phyloP scores from a whole-genome alignment of 225 moss, liverwort and hornwort genomes.

The Polytrichum formosum region DNA sequence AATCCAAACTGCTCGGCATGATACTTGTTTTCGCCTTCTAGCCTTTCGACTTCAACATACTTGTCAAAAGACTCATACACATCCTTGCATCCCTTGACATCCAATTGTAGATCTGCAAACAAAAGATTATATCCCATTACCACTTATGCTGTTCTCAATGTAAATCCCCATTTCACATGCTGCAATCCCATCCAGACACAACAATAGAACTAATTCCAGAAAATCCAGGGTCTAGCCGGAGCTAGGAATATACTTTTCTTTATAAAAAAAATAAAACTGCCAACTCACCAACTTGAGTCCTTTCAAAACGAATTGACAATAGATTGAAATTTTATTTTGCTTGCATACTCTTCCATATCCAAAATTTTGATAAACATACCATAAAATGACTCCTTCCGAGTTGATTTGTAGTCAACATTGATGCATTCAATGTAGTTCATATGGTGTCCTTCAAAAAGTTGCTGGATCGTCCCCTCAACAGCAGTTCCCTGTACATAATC shows the following conservation, averaged over 20 bases:
- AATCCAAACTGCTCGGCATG: constrained; percentile 84
- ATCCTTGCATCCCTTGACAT: constrained; percentile 98
- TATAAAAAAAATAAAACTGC: no score
- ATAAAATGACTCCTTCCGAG: constrained; percentile 96
- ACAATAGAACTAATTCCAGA: no score
- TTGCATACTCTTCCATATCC: no score
- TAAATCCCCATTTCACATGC: no score
- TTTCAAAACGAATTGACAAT: no score
- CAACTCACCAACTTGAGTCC: no score
- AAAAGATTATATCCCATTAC: not conserved
- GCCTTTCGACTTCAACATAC: constrained; percentile 95
- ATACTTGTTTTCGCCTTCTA: constrained; percentile 96
- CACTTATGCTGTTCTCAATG: no score
- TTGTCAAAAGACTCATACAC: constrained; percentile 99
- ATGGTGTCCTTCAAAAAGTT: constrained; percentile 97
- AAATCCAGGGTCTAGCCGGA: no score
- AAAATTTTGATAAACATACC: constrained; percentile 34
- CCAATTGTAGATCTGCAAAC: constrained; percentile 83
- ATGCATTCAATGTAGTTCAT: constrained; percentile 99
- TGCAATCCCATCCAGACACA: no score
- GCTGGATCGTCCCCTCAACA: constrained; percentile 96
- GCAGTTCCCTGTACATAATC: constrained; percentile 69
- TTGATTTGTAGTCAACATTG: constrained; percentile 98
- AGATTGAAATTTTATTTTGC: no score
- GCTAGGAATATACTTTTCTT: no score